phyloP scores from a whole-genome alignment of 345 rosid species.

The Hirschfeldia incana region DNA sequence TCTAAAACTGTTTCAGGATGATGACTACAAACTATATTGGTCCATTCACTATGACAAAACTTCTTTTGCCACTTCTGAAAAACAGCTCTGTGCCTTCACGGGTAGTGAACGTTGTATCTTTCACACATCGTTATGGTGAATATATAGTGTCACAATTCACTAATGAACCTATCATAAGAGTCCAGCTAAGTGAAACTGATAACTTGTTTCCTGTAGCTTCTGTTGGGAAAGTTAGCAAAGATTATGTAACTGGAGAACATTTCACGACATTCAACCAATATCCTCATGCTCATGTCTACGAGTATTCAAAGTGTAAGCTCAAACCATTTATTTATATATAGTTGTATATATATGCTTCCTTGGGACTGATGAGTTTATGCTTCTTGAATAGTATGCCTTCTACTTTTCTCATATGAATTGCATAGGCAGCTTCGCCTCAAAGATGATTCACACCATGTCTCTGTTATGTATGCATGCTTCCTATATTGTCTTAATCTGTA shows the following conservation, averaged over 20 bases:
- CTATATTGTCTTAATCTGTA: not conserved
- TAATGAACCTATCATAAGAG: not conserved
- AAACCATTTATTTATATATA: not conserved
- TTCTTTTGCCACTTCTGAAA: slow-evolving; percentile 71
- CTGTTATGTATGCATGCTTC: slow-evolving; percentile 71
- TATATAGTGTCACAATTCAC: not conserved
- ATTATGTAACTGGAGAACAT: slow-evolving; percentile 53
- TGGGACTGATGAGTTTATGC: slow-evolving; percentile 14
- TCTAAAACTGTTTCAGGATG: slow-evolving; percentile 54
- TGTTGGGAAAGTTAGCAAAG: slow-evolving; percentile 52
- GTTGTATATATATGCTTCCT: not conserved
- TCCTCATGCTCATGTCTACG: slow-evolving; percentile 60
- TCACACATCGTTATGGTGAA: slow-evolving; percentile 60
- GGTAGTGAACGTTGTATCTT: slow-evolving; percentile 80
- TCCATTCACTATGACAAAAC: slow-evolving; percentile 63
- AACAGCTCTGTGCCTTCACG: slow-evolving; percentile 74
- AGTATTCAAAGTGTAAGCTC: slow-evolving; percentile 75
- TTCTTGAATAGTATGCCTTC: slow-evolving; percentile 57
- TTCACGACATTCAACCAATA: slow-evolving; percentile 49
- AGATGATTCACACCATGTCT: slow-evolving; percentile 51
- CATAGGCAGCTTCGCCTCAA: slow-evolving; percentile 54
- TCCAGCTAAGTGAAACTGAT: not conserved
- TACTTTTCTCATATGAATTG: slow-evolving; percentile 76
- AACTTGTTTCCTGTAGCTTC: slow-evolving; percentile 39
- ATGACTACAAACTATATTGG: slow-evolving; percentile 81